phyloP scores from a whole-genome alignment of 192 early-diverging fungal genomes.

The Geranomyces michiganensis region DNA sequence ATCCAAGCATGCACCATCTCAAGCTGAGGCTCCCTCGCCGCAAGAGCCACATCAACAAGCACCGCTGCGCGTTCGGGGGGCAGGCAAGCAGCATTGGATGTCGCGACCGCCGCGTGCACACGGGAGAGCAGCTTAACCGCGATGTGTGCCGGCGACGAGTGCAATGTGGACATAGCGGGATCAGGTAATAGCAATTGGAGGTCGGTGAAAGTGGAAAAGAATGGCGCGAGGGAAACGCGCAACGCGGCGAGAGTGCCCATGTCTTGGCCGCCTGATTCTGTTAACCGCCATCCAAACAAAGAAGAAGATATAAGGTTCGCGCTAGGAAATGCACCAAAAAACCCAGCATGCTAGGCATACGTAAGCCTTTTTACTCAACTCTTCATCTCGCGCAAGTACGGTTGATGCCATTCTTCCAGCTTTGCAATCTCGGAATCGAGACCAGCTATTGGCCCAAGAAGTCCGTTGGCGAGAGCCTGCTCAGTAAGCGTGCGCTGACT shows the following conservation, averaged over 20 bases:
- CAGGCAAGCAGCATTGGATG: not conserved
- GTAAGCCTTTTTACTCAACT: not conserved
- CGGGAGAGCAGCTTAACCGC: not conserved
- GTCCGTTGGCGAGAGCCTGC: not conserved
- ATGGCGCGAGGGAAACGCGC: not conserved
- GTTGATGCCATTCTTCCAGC: not conserved
- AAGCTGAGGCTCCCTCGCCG: conserved; percentile 19
- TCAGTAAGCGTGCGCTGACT: not conserved
- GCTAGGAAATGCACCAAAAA: too few species aligned
- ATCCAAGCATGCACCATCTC: conserved; percentile 19
- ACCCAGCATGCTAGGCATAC: too few species aligned
- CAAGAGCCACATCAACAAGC: not conserved
- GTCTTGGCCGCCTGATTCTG: not conserved
- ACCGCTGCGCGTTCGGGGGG: not conserved
- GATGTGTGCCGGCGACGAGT: not conserved
- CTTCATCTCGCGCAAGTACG: conserved; percentile 2
- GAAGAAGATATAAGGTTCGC: too few species aligned
- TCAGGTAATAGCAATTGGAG: not conserved
- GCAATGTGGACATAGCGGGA: not conserved
- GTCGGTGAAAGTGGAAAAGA: not conserved
- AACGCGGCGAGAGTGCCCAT: not conserved
- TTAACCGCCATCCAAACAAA: not conserved
- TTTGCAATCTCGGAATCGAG: not conserved
- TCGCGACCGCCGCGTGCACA: not conserved
- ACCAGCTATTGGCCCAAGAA: not conserved